Evolutionary conservation across 1,139 yeast genomes (phyloP).

Genomic region (Wickerhamomyces sp.): DNA sequence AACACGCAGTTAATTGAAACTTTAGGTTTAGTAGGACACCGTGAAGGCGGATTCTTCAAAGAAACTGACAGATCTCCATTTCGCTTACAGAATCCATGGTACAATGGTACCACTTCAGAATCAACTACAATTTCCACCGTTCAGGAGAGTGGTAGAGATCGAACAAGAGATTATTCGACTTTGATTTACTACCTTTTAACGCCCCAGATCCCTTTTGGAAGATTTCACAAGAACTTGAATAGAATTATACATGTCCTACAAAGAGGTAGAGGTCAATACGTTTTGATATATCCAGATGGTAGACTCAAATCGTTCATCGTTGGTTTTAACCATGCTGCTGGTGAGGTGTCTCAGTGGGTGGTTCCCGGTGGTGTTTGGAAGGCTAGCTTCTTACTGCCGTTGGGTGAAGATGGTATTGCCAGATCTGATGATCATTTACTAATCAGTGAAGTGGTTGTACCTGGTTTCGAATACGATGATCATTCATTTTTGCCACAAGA

Average conservation of each 20-base stretch:
- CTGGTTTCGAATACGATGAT: constrained; percentile 49
- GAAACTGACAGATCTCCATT: constrained; percentile 46
- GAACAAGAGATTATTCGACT: constrained; percentile 35
- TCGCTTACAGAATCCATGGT: constrained; percentile 32
- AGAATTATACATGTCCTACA: constrained; percentile 46
- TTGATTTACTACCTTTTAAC: constrained; percentile 43
- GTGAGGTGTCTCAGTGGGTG: constrained; percentile 48
- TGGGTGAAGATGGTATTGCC: constrained; percentile 23
- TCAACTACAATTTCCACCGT: not conserved
- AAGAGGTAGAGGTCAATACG: constrained; percentile 45
- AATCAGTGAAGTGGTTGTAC: constrained; percentile 49
- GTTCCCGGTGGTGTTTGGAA: constrained; percentile 51
- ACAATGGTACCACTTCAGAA: constrained; percentile 2
- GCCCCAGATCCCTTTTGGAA: constrained; percentile 40
- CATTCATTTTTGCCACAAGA: constrained; percentile 35
- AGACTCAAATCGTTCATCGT: constrained; percentile 38
- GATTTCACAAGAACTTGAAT: constrained; percentile 41
- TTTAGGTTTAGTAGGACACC: constrained; percentile 33
- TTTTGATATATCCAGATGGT: constrained; percentile 42
- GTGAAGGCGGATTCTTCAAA: constrained; percentile 46
- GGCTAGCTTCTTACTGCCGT: constrained; percentile 39
- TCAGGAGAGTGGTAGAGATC: constrained; percentile 3
- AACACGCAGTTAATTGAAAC: constrained; percentile 25
- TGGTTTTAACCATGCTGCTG: constrained; percentile 37
- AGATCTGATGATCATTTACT: constrained; percentile 31